Evolutionary conservation across 345 rosid genomes (phyloP).

Genomic region (Citrus trifoliata): DNA sequence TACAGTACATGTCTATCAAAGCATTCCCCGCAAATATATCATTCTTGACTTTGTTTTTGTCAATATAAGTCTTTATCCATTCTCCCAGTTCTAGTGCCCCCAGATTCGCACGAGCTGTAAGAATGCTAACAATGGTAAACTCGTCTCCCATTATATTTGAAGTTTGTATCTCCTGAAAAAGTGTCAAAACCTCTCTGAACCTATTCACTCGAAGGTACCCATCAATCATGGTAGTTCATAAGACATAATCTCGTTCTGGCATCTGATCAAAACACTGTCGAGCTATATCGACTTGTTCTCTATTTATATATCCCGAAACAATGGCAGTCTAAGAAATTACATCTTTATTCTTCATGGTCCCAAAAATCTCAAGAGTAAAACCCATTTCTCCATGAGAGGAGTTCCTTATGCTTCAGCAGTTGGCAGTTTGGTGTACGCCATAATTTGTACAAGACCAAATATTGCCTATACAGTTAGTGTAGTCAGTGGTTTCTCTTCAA

Average conservation of each 20-base stretch:
- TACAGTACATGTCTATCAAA: constrained; percentile 64
- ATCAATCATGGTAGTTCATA: constrained; percentile 63
- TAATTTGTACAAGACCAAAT: no score
- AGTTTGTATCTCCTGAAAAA: constrained; percentile 54
- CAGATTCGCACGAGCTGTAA: constrained; percentile 65
- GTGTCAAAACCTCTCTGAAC: constrained; percentile 41
- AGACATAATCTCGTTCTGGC: constrained; percentile 47
- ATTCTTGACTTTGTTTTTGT: constrained; percentile 35
- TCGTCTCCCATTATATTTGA: constrained; percentile 44
- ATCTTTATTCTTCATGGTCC: constrained; percentile 43
- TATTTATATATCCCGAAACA: constrained; percentile 45
- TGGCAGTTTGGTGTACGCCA: no score
- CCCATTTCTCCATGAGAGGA: constrained; percentile 37
- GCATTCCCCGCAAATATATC: constrained; percentile 57
- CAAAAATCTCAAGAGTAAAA: constrained; percentile 42
- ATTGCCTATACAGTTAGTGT: no score
- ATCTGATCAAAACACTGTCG: constrained; percentile 40
- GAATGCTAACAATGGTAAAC: constrained; percentile 55
- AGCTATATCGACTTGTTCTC: constrained; percentile 39
- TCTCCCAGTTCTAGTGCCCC: constrained; percentile 55
- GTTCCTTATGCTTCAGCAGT: no score
- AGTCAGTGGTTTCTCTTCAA: no score
- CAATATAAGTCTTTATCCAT: constrained; percentile 52
- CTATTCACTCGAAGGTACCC: constrained; percentile 41
- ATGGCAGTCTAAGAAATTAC: constrained; percentile 62